Base-by-base conservation (phyloP, 371 early-diverging fungal species). In the Actinomucor elegans region DNA sequence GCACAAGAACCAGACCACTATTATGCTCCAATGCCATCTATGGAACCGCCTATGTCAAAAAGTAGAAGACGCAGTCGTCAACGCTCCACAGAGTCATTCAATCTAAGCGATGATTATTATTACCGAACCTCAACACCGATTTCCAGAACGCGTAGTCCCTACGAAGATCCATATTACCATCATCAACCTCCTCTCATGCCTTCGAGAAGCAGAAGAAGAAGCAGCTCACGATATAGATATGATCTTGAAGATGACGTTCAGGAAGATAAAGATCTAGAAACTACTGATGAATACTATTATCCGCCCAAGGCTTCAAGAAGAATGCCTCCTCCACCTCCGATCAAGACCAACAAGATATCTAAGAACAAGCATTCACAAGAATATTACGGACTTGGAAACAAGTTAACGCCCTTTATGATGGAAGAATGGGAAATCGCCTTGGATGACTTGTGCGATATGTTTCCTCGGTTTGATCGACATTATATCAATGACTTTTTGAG, bases 341-440 rank as follows among this genome's bases (percentile, higher is more conserved):
- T 14, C 42, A 26, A 14, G 42, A 42, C 14, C 26, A 42, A 27
- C 5, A 26, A 42, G 42, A 15, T 24, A 42, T 8, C 27, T 15
- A 50, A 31, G 2, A 32, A 2, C 26, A 50, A 31, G 7, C 28
- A 40, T 31, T 10, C 45, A 10, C 38, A 50, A 21, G 51, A 40
- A 14, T 50, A 50, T 12, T 50, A 50, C 11, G 51, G 49, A 18
- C 7, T 49, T 18, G 26, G 28, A 11, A 29, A 20, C 12, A 50
- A 40, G 7, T 12, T 40, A 18, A 40, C 51, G 15, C 49, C 49
- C 7, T 49, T 37, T 7, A 50, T 52, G 52, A 52, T 52, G 31
- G 63, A 57, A 24, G 64, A 64, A 46, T 64, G 64, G 64, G 64
- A 64, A 14, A 41, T 34, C 24, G 29, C 48, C 0, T 26, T 64